Evolutionary conservation across 768 basidiomycete genomes (phyloP), one percentile per base, ranked within the genome.

Genomic region (Boletus vermiculosoides): DNA sequence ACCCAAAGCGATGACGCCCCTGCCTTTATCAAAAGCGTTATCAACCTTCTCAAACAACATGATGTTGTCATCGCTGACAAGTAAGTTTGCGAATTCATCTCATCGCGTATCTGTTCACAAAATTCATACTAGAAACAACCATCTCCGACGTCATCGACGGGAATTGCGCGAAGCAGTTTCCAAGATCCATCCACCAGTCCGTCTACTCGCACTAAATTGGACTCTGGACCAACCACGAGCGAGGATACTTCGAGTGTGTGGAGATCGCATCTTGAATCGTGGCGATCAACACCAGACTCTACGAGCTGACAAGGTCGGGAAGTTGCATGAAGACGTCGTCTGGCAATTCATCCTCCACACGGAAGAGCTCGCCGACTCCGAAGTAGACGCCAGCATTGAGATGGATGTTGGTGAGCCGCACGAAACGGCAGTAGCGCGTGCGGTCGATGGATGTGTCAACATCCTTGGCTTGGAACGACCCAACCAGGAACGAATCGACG

Each of bases 41-140:
- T 73, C 15, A 67, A 76, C 0, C 77, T 90, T 1, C 76, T 98
- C 25, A 68, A 80, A 52, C 77, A 69, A 0, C 75, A 90, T 49
- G 80, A 90, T 56, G 83, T 98, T 1, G 95, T 98, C 23, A 91
- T 92, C 59, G 94, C 95, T 28, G 97, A 98, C 73, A 92, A 91
- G 94, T 93, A 63, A 51, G 85, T 73, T 12, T 49, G 1, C 9
- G 20, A 30, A 41, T 37, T 36, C 5, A 40, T 34, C 45, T 47
- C 22, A 2, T 12, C 45, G 18, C 9, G 7, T 45, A 1, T 51
- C 25, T 11, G 12, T 23, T 62, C 36, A 52, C 44, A 13, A 46
- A 10, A 42, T 22, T n/a, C 22, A 16, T 25, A 2, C 39, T 57
- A 86, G 94, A 62, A 98, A 99, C 72, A 98, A 98, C 70, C 96